Evolutionary conservation across 345 rosid genomes (phyloP).

Genomic region (Populus euphratica): DNA sequence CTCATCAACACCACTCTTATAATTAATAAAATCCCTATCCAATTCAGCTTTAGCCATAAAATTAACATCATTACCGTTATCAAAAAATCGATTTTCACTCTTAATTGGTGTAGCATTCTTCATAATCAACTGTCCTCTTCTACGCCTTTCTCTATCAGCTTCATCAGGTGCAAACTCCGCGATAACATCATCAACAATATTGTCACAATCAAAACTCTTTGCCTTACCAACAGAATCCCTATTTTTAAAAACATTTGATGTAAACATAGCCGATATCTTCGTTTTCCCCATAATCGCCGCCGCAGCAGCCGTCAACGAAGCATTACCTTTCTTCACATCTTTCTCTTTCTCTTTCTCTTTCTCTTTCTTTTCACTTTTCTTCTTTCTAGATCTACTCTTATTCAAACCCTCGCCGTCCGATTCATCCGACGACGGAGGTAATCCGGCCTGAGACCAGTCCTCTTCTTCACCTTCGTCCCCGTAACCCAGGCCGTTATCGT

Average conservation of each 20-base stretch:
- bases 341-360: slow-evolving; percentile 40
- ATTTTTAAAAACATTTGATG: slow-evolving; percentile 66
- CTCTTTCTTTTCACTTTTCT: slow-evolving; percentile 47
- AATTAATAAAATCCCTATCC: neutral
- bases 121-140: slow-evolving; percentile 36
- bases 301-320: slow-evolving; percentile 69
- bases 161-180: slow-evolving; percentile 83
- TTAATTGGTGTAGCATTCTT: slow-evolving; percentile 10
- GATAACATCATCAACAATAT: slow-evolving; percentile 70
- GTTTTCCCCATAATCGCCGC: slow-evolving; percentile 83
- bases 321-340: slow-evolving; percentile 48
- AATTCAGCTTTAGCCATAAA: slow-evolving; percentile 2
- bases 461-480: slow-evolving; percentile 86
- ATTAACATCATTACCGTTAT: slow-evolving; percentile 11
- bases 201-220: slow-evolving; percentile 46
- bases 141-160: slow-evolving; percentile 58
- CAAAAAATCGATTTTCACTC: slow-evolving; percentile 23
- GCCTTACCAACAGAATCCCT: slow-evolving; percentile 53
- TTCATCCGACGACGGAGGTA: slow-evolving; percentile 63
- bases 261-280: slow-evolving; percentile 75
- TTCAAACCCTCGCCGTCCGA: slow-evolving; percentile 37
- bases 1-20: slow-evolving; percentile 17
- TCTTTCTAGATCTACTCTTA: slow-evolving; percentile 35
- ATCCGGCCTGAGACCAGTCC: slow-evolving; percentile 69
- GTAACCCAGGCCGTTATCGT: slow-evolving; percentile 77